A percentile compares a stretch with the other conserved stretches of the same genome.
These are phyloP conservation scores for Avena sativa DNA, from an alignment of 176 grass and related monocot genomes.

Conservation along the genomic window DNA sequence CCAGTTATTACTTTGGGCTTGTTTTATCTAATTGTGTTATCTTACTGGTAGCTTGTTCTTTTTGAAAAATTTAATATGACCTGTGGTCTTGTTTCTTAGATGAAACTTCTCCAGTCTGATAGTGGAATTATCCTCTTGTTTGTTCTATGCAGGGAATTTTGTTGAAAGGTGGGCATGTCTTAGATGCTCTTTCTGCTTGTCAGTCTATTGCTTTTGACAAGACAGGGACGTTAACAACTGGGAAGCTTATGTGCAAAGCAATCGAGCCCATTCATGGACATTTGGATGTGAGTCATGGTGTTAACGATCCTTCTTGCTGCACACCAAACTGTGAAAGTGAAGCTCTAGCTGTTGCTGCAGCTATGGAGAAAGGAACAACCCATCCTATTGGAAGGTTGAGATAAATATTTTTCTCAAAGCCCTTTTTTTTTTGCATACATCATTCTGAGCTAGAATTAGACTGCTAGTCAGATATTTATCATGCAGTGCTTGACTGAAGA, in stretches of 20 bases:
- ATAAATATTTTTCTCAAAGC: slow-evolving; percentile 20
- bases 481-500: not conserved
- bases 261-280: slow-evolving; percentile 99
- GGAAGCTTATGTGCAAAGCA: slow-evolving; percentile 95
- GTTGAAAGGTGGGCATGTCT: slow-evolving; percentile 94
- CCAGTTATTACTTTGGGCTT: not conserved
- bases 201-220: slow-evolving; percentile 98
- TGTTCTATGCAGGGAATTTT: slow-evolving; percentile 82
- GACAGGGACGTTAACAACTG: slow-evolving; percentile 95
- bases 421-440: not conserved
- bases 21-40: not conserved
- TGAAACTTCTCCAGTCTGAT: slow-evolving; percentile 27
- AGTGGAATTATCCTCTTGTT: slow-evolving; percentile 34
- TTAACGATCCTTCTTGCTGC: slow-evolving; percentile 67
- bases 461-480: not conserved
- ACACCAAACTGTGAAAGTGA: slow-evolving; percentile 95
- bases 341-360: slow-evolving; percentile 95
- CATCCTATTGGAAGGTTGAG: slow-evolving; percentile 96
- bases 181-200: slow-evolving; percentile 91
- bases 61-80: not conserved
- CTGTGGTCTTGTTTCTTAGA: not conserved
- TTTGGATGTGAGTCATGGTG: slow-evolving; percentile 43
- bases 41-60: not conserved
- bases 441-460: not conserved
- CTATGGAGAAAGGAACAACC: slow-evolving; percentile 97